Evolutionary conservation across 192 early-diverging fungal genomes (phyloP).

Genomic region (Coemansia sp.): DNA sequence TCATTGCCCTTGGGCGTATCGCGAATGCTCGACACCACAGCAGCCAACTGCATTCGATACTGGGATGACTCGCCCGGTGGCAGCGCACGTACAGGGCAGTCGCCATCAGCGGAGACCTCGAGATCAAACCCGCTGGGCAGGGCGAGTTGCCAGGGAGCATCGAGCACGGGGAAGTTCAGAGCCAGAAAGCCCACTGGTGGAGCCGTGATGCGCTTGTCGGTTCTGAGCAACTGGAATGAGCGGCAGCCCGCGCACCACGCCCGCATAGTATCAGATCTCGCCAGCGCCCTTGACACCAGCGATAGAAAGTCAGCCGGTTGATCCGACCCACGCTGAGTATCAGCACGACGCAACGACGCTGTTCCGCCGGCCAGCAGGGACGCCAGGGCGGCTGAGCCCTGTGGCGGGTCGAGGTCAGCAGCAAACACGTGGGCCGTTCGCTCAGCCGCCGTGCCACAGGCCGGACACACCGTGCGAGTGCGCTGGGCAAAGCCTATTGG

Average conservation of each 20-base stretch:
- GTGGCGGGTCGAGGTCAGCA: constrained; percentile 78
- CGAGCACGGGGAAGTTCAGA: constrained; percentile 70
- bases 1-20: constrained; percentile 36
- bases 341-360: constrained; percentile 37
- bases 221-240: constrained; percentile 76
- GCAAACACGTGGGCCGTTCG: constrained; percentile 76
- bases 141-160: not conserved
- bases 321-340: constrained; percentile 9
- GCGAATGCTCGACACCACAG: constrained; percentile 46
- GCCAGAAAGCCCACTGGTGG: constrained; percentile 68
- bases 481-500: constrained; percentile 34
- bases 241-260: constrained; percentile 87
- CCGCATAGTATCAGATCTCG: constrained; percentile 30
- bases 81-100: constrained; percentile 13
- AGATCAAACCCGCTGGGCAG: not conserved
- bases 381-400: constrained; percentile 36
- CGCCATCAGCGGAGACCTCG: not conserved
- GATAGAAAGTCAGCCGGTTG: constrained; percentile 18
- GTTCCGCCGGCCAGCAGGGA: constrained; percentile 44
- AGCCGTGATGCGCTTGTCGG: constrained; percentile 64
- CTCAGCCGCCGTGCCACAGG: constrained; percentile 59
- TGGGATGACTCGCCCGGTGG: not conserved
- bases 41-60: constrained; percentile 20
- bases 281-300: constrained; percentile 25
- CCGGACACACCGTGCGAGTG: constrained; percentile 57